Percentiles rank a stretch among this genome's conserved stretches.
Conservation (phyloP, 2,329 filamentous ascomycete species). For the Colletotrichum gloeosporioides region DNA sequence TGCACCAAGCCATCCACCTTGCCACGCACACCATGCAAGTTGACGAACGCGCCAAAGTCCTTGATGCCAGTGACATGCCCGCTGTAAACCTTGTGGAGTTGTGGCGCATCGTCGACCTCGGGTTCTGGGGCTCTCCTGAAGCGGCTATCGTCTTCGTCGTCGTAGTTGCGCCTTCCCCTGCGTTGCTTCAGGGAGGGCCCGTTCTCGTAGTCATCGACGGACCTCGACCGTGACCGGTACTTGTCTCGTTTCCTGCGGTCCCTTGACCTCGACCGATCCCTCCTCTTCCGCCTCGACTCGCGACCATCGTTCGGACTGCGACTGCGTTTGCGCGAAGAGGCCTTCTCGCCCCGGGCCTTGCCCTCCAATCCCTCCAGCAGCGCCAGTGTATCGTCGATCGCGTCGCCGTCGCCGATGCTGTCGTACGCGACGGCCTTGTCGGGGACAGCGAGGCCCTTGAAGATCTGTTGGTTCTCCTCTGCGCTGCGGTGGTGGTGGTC, state of each 20-base stretch:
- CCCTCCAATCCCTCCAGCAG: conserved; percentile 85
- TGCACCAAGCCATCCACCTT: conserved; percentile 95
- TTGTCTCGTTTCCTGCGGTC: conserved; percentile 41
- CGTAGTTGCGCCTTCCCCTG: conserved; percentile 43
- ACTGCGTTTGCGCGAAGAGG: conserved; percentile 60
- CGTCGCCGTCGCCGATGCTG: conserved; percentile 55
- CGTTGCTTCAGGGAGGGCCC: conserved; percentile 27
- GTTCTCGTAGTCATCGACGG: conserved; percentile 55
- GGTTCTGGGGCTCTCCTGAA: conserved; percentile 70
- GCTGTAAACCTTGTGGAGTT: conserved; percentile 87
- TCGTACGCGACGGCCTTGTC: conserved; percentile 65
- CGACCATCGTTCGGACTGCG: conserved; percentile 60
- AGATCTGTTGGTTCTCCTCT: conserved; percentile 84
- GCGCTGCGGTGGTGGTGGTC: conserved; percentile 42
- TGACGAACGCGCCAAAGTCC: conserved; percentile 95
- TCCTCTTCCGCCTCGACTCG: conserved; percentile 46
- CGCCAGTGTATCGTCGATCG: conserved; percentile 91
- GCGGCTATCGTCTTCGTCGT: conserved; percentile 59
- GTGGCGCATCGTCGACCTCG: conserved; percentile 81
- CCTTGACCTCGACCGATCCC: conserved; percentile 47
- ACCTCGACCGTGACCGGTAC: conserved; percentile 41
- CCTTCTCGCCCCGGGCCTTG: conserved; percentile 56
- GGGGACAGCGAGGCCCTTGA: conserved; percentile 86
- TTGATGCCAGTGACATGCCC: conserved; percentile 92
- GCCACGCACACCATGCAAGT: conserved; percentile 83